Percentiles rank a stretch among this genome's conserved stretches.
Conservation (phyloP, 176 grass and related monocot genomes). For the Rhipidocladum racemiflorum region DNA sequence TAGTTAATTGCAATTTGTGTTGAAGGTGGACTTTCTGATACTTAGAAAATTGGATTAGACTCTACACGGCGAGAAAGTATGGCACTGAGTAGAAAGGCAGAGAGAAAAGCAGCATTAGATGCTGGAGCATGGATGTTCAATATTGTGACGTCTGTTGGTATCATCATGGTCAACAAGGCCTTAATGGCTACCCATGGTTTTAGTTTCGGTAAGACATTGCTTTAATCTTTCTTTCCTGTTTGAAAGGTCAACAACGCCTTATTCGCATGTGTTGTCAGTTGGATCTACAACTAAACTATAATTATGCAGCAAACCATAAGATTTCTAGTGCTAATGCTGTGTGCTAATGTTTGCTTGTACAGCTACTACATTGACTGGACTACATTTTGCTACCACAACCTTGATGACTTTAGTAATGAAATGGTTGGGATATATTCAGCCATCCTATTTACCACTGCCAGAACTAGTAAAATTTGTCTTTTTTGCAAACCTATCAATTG, state of each 20-base stretch:
- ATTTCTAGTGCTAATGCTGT: constrained; percentile 12
- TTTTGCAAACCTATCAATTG: constrained; percentile 33
- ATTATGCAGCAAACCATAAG: neutral
- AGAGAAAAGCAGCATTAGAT: constrained; percentile 30
- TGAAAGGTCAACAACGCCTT: neutral
- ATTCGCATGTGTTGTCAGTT: neutral
- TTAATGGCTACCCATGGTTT: constrained; percentile 25
- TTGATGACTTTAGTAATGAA: constrained; percentile 31
- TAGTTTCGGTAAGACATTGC: constrained; percentile 25
- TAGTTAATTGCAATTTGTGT: neutral
- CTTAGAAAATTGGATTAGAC: neutral
- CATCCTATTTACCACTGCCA: constrained; percentile 22
- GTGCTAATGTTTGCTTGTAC: neutral
- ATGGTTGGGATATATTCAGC: constrained; percentile 34
- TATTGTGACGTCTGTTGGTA: constrained; percentile 31
- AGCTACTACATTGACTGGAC: constrained; percentile 27
- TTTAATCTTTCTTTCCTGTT: neutral
- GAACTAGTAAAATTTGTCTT: constrained; percentile 27
- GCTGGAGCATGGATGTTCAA: constrained; percentile 24
- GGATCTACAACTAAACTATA: neutral
- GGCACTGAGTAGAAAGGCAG: constrained; percentile 20
- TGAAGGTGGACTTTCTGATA: neutral
- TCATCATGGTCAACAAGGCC: constrained; percentile 32
- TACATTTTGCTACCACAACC: constrained; percentile 28
- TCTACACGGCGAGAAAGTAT: constrained; percentile 19